These are phyloP conservation scores for Fusarium luffae DNA, from an alignment of 2,329 filamentous ascomycete species.

Conservation along the genomic window DNA sequence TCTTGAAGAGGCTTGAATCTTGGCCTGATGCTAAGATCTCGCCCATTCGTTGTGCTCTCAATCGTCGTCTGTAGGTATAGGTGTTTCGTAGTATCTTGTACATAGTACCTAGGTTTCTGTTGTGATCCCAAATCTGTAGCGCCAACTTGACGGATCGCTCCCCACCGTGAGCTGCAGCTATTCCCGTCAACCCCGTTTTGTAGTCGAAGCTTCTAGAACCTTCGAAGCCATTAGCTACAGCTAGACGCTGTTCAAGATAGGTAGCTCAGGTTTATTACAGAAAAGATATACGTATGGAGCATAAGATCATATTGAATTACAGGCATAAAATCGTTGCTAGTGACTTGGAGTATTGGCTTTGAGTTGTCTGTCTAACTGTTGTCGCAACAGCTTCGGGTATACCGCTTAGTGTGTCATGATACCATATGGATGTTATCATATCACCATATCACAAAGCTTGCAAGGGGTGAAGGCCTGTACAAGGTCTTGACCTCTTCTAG, in stretches of 20 bases:
- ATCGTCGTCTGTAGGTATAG: not conserved
- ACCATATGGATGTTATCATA: not conserved
- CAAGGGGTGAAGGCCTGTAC: not conserved
- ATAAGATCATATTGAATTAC: not conserved
- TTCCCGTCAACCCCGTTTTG: constrained; percentile 22
- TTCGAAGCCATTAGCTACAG: constrained; percentile 26
- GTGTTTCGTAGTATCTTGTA: not conserved
- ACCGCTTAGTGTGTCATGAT: not conserved
- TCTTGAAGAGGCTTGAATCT: not conserved
- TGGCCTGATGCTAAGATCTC: not conserved
- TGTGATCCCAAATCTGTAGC: constrained; percentile 4
- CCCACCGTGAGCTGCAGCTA: constrained; percentile 25
- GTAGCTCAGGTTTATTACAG: not conserved
- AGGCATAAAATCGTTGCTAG: not conserved
- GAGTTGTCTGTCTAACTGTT: not conserved
- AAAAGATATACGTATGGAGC: not conserved
- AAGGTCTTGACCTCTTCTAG: not conserved
- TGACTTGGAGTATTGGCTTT: not conserved
- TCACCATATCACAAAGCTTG: not conserved
- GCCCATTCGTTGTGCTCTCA: not conserved
- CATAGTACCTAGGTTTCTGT: constrained; percentile 6
- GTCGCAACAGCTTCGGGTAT: not conserved
- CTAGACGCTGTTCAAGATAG: not conserved
- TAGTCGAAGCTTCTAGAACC: constrained; percentile 46
- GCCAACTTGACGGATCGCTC: constrained; percentile 11